A percentile compares a stretch with the other conserved stretches of the same genome.
These are phyloP conservation scores for Trichoderma oligosporum DNA, from an alignment of 2,329 filamentous ascomycete species.

Conservation along the genomic window DNA sequence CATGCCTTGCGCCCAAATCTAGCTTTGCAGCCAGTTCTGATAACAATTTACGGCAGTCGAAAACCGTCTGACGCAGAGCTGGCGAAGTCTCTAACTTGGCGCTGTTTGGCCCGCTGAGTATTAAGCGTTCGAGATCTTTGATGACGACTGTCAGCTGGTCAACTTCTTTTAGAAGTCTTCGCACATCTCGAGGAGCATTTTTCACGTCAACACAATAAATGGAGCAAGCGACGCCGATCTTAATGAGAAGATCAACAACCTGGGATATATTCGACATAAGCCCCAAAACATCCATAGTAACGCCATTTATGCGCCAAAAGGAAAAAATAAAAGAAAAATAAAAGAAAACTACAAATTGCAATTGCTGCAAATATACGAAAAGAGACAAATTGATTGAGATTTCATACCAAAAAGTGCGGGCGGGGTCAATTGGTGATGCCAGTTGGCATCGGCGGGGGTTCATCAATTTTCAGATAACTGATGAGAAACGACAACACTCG, in stretches of 20 bases:
- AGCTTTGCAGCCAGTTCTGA: slow-evolving; percentile 12
- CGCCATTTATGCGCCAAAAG: not conserved
- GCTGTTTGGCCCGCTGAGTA: slow-evolving; percentile 10
- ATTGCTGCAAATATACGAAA: too few relatives aligned
- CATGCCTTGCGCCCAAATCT: slow-evolving; percentile 6
- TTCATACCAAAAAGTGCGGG: too few relatives aligned
- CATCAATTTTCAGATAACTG: not conserved
- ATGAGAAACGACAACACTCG: not conserved
- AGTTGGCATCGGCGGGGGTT: not conserved
- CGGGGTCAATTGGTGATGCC: not conserved
- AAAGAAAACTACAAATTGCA: not conserved
- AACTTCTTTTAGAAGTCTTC: slow-evolving; percentile 14
- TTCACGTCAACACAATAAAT: slow-evolving; percentile 19
- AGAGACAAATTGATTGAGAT: too few relatives aligned
- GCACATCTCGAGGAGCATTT: slow-evolving; percentile 16
- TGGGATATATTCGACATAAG: slow-evolving; percentile 16
- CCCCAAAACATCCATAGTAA: slow-evolving; percentile 17
- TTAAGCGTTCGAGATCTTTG: slow-evolving; percentile 12
- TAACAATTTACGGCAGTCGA: not conserved
- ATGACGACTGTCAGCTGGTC: slow-evolving; percentile 14
- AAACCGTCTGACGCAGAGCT: not conserved
- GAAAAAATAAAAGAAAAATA: not conserved
- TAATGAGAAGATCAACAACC: slow-evolving; percentile 20
- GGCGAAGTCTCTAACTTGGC: slow-evolving; percentile 9
- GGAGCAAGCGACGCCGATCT: slow-evolving; percentile 19